Evolutionary conservation across 2,329 filamentous ascomycete genomes (phyloP).

Genomic region (Coniochaeta sp.): DNA sequence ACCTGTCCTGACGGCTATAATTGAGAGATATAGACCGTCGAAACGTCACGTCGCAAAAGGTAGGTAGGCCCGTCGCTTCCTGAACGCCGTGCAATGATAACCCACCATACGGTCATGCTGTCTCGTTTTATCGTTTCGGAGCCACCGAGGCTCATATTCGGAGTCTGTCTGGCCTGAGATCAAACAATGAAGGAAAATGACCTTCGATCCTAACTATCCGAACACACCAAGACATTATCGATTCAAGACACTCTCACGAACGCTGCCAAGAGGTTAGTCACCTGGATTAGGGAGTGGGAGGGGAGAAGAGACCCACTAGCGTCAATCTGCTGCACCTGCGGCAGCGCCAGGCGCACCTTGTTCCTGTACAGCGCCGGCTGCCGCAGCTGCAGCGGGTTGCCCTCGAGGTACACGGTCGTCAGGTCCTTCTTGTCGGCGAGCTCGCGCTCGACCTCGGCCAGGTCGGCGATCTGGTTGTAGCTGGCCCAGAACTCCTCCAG

Average conservation of each 20-base stretch:
- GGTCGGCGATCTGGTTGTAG: conserved; percentile 74
- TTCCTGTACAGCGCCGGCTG: conserved; percentile 86
- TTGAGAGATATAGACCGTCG: neutral
- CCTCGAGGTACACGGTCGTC: conserved; percentile 92
- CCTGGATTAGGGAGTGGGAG: neutral
- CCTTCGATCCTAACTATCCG: neutral
- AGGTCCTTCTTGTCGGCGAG: conserved; percentile 72
- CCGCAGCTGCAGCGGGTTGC: conserved; percentile 77
- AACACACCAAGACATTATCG: neutral
- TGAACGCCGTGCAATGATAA: neutral
- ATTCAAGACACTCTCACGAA: conserved; percentile 1
- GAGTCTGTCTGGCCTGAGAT: neutral
- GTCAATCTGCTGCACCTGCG: conserved; percentile 89
- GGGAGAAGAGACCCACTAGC: conserved; percentile 65
- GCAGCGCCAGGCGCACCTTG: conserved; percentile 82
- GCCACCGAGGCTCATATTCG: neutral
- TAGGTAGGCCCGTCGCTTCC: neutral
- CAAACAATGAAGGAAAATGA: neutral
- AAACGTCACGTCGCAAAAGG: neutral
- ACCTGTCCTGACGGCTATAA: neutral
- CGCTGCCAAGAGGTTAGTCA: conserved; percentile 8
- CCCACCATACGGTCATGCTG: neutral
- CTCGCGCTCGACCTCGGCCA: conserved; percentile 71
- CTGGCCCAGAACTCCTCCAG: conserved; percentile 94
- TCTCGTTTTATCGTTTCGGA: neutral